Evolutionary conservation across 495 filamentous ascomycete genomes (phyloP), one percentile per base, ranked within the genome.

Genomic region (Penicillium lagena): DNA sequence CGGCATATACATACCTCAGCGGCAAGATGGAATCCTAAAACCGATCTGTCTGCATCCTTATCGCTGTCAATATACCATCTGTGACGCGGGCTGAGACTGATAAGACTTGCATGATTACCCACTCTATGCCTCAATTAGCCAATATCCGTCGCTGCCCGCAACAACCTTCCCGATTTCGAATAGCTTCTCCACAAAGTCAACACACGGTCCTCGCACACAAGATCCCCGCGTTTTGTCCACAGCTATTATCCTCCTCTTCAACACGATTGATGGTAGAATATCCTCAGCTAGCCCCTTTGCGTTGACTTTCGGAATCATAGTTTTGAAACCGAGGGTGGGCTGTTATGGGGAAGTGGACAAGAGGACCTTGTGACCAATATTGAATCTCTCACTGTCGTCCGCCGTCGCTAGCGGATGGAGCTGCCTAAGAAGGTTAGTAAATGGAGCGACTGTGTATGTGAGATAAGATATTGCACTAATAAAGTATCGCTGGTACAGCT

Each of bases 381-480:
- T 22, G 22, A 22, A 4, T 22, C 30, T 31, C 32, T n/a, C n/a
- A 31, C 12, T 12, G 34, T 34, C n/a, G 17, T 17, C 10, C 14
- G 28, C 9, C 40, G 17, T 34, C n/a, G 22, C 22, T 22, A 22
- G 45, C 57, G 57, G 57, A 6, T 60, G 48, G 54, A 60, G 57
- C 54, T 60, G 49, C 57, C 57, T 40, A 43, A 34, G 46, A 22
- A 17, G 54, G 57, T 29, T 58, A 60, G 56, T 17, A 42, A 44
- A 22, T 29, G 11, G 31, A 27, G 17, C 34, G 37, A 35, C 22
- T 22, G 39, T n/a, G 27, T 17, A 27, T 6, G 13, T n/a, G 39
- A 42, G 51, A 55, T 52, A 55, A 57, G 56, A 54, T 6, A 22
- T 0, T 22, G 38, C 34, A 30, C 11, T 44, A 35, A 37, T 45